Conservation (phyloP, 177 flowering plant species). For the Vitis hybrid region DNA sequence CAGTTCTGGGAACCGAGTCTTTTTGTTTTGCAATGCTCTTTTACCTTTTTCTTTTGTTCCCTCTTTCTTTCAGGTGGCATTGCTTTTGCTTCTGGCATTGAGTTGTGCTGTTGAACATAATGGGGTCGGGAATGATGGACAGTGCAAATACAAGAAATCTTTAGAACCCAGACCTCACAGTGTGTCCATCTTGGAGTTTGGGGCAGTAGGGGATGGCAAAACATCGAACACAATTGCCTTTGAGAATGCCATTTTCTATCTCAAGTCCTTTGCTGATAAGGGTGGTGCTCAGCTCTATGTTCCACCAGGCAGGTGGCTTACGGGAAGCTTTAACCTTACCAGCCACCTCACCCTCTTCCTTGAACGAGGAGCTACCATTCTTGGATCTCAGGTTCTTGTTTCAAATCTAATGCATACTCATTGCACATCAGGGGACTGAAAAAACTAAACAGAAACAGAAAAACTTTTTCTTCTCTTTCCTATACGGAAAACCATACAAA, state of each 20-base stretch:
- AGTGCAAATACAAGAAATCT: constrained; percentile 42
- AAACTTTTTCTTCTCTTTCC: too few species aligned
- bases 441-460: too few species aligned
- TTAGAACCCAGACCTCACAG: constrained; percentile 83
- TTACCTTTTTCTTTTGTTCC: constrained; percentile 2
- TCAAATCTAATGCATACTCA: neutral
- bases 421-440: too few species aligned
- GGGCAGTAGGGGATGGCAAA: constrained; percentile 96
- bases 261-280: constrained; percentile 87
- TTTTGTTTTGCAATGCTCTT: neutral
- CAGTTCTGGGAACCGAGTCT: too few species aligned
- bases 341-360: constrained; percentile 93
- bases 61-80: constrained; percentile 39
- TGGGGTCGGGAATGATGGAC: constrained; percentile 38
- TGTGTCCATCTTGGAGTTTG: constrained; percentile 89
- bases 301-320: constrained; percentile 90
- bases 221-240: constrained; percentile 87
- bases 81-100: constrained; percentile 62
- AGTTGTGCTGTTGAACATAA: constrained; percentile 25
- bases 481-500: too few species aligned
- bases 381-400: constrained; percentile 75
- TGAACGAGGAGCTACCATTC: constrained; percentile 75
- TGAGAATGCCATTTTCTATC: constrained; percentile 92
- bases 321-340: constrained; percentile 87
- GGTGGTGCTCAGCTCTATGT: constrained; percentile 97